A percentile compares a stretch with the other conserved stretches of the same genome.
Evolutionary conservation across 129 eudicot genomes (phyloP).

Genomic region (Artemisia annua): DNA sequence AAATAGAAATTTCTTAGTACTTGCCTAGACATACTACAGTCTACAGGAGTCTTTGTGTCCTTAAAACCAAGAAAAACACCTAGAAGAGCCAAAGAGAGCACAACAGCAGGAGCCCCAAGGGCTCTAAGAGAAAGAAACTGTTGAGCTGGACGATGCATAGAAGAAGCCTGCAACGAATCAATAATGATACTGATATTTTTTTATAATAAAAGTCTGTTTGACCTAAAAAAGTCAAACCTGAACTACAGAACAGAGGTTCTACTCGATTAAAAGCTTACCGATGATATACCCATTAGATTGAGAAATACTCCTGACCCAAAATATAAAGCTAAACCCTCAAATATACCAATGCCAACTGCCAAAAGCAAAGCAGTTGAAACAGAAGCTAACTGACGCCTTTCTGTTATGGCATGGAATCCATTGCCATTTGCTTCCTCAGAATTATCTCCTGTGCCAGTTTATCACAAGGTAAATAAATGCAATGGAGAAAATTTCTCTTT

Average conservation of each 20-base stretch:
- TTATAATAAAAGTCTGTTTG: neutral
- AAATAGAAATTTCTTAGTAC: slow-evolving; percentile 1
- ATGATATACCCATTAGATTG: slow-evolving; percentile 81
- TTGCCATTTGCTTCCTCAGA: slow-evolving; percentile 31
- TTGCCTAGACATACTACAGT: slow-evolving; percentile 77
- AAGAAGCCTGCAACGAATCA: slow-evolving; percentile 49
- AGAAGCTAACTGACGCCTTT: slow-evolving; percentile 75
- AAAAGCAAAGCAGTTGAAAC: slow-evolving; percentile 88
- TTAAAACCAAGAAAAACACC: slow-evolving; percentile 91
- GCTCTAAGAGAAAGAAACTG: slow-evolving; percentile 74
- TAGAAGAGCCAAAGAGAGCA: slow-evolving; percentile 88
- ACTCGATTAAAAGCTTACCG: slow-evolving; percentile 41
- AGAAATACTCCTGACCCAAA: slow-evolving; percentile 88
- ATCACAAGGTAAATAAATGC: slow-evolving; percentile 15
- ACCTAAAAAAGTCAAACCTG: neutral
- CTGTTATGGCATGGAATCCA: slow-evolving; percentile 25
- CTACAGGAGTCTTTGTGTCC: slow-evolving; percentile 85
- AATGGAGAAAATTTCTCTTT: slow-evolving; percentile 5
- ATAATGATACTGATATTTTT: neutral
- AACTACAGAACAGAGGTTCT: slow-evolving; percentile 4
- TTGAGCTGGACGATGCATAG: slow-evolving; percentile 81
- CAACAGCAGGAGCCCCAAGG: slow-evolving; percentile 96
- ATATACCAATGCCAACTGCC: slow-evolving; percentile 83
- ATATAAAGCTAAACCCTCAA: slow-evolving; percentile 80
- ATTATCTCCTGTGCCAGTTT: slow-evolving; percentile 28